These are phyloP conservation scores for Cicer chorassanicum DNA, from an alignment of 306 rosid species.

Conservation along the genomic window DNA sequence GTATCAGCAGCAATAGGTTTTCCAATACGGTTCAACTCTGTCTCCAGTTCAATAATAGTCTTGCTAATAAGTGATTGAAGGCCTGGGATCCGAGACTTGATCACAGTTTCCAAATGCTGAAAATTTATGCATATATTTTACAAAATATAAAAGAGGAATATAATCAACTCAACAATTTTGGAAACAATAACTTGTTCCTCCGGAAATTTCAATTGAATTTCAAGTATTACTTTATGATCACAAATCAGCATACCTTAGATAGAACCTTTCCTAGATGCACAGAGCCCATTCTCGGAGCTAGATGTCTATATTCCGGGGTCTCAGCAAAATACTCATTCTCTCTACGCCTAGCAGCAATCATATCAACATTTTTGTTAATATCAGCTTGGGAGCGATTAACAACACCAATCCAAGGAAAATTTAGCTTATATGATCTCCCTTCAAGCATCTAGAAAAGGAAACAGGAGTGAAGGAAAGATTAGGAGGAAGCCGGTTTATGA, in stretches of 20 bases:
- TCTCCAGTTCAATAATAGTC: conserved; percentile 84
- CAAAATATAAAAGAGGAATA: conserved; percentile 5
- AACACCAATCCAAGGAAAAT: conserved; percentile 96
- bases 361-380: conserved; percentile 98
- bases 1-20: conserved; percentile 91
- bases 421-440: conserved; percentile 83
- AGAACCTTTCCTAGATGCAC: conserved; percentile 95
- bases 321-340: conserved; percentile 82
- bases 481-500: conserved; percentile 20
- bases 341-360: conserved; percentile 98
- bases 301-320: conserved; percentile 90
- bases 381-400: conserved; percentile 97
- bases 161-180: conserved; percentile 9
- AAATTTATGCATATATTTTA: conserved; percentile 33
- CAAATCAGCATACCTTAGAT: conserved; percentile 70
- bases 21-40: conserved; percentile 89
- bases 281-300: conserved; percentile 94
- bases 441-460: conserved; percentile 55
- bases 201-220: conserved; percentile 22
- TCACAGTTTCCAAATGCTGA: conserved; percentile 96
- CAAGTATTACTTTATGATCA: conserved; percentile 29
- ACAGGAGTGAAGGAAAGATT: conserved; percentile 7
- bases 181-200: not conserved
- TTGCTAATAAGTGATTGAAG: conserved; percentile 91
- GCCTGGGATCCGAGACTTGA: conserved; percentile 95